These are phyloP conservation scores for Pythium diclinum DNA, from an alignment of 352 stramenopile genomes.

Conservation along the genomic window DNA sequence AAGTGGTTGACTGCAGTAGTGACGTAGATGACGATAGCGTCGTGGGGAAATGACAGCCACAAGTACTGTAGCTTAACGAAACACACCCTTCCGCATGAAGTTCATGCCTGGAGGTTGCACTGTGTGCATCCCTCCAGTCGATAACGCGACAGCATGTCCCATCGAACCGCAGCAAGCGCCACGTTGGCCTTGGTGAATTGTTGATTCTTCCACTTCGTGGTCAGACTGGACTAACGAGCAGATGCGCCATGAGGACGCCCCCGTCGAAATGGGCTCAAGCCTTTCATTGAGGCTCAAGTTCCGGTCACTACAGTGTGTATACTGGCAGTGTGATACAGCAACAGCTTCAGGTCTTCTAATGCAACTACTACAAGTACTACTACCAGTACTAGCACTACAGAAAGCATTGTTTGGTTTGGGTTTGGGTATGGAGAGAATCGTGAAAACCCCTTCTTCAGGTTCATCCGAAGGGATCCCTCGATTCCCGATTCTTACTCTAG, in stretches of 20 bases:
- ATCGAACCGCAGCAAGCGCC: neutral
- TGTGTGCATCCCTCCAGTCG: neutral
- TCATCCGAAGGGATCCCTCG: slow-evolving; percentile 53
- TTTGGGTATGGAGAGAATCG: slow-evolving; percentile 45
- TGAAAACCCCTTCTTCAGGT: slow-evolving; percentile 57
- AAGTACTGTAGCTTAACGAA: no score
- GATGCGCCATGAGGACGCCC: neutral
- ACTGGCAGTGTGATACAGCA: neutral
- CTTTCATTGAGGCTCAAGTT: no score
- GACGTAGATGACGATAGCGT: neutral
- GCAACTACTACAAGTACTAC: neutral
- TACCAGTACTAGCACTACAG: no score
- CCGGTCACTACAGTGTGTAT: no score
- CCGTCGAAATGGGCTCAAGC: no score
- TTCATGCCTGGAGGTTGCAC: no score
- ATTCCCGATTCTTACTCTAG: slow-evolving; percentile 42
- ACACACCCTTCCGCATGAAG: no score
- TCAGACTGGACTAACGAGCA: neutral
- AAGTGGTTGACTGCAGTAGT: neutral
- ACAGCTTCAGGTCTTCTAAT: neutral
- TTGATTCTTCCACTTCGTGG: neutral
- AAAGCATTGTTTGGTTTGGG: neutral
- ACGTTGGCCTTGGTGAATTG: neutral
- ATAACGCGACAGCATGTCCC: neutral
- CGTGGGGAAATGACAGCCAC: neutral